Evolutionary conservation across 2,329 filamentous ascomycete genomes (phyloP), one percentile per base, ranked within the genome.

Genomic region (Phialemonium atrogriseum): DNA sequence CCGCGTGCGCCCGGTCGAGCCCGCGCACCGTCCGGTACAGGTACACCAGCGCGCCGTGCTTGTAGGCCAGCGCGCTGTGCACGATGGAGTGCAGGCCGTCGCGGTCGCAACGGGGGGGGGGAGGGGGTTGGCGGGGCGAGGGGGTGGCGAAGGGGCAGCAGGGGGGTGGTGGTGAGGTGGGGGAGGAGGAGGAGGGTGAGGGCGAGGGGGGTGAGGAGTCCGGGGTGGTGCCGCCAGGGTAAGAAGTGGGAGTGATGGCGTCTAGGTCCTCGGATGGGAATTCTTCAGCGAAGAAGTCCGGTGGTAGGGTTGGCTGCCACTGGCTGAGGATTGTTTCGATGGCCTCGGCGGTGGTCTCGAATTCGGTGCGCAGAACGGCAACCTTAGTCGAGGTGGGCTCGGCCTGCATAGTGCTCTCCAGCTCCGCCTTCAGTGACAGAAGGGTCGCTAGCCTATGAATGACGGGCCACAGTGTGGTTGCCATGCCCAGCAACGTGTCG

Each of bases 401-500:
- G 13, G 53, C 51, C 7, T 49, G 45, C 12, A 62, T 51, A 6
- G 70, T 68, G 5, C 48, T 49, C 34, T 68, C 62, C 3, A 77
- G 55, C 27, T 71, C 65, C 10, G 52, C 58, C 42, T 74, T 76
- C 10, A 74, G 56, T 2, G 64, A 61, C 1, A 66, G 53, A 0
- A 79, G 60, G 36, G 65, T 70, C 0, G 73, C 75, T 2, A 79
- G 60, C 8, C 69, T 68, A 43, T 79, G 72, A 38, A 78, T 73
- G 12, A 77, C 68, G 9, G 74, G 74, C 74, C 74, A 79, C 1
- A 79, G 54, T 3, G 73, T 73, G 2, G 70, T 76, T 2, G 73
- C 68, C 57, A 79, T 70, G 14, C 74, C 74, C 2, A 79, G 64
- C 3, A 79, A 57, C 4, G 70, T 70, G 42, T 77, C 72, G 16